phyloP scores from a whole-genome alignment of 495 filamentous ascomycete genomes.

The Aspergillus egyptiacus region DNA sequence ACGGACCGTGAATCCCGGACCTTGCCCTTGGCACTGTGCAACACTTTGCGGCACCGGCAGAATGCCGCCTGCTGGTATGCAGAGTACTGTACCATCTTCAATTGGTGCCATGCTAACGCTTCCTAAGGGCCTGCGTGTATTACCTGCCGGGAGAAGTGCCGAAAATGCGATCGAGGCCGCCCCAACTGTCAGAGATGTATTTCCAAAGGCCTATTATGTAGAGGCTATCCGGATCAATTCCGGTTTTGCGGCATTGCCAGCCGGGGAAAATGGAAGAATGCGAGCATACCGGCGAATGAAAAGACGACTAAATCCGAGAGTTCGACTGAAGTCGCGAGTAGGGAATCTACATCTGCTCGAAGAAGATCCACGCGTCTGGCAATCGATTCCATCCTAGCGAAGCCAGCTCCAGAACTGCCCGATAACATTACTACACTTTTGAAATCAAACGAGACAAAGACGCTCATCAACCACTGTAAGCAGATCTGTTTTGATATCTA shows the following conservation, averaged over 20 bases:
- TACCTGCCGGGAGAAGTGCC: constrained; percentile 32
- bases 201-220: constrained; percentile 27
- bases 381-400: neutral
- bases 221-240: constrained; percentile 38
- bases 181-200: constrained; percentile 26
- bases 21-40: too few species aligned
- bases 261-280: constrained; percentile 34
- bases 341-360: neutral
- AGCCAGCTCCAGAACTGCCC: neutral
- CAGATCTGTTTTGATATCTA: neutral
- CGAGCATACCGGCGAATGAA: constrained; percentile 12
- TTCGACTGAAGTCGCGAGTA: neutral
- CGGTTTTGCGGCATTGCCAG: constrained; percentile 35
- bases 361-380: constrained; percentile 1
- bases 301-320: neutral
- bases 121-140: constrained; percentile 24
- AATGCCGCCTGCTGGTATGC: constrained; percentile 15
- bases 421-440: constrained; percentile 8
- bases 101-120: neutral
- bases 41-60: neutral
- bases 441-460: constrained; percentile 8
- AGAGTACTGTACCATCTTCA: neutral
- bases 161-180: constrained; percentile 26
- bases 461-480: constrained; percentile 28
- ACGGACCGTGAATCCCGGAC: too few species aligned